Evolutionary conservation across 2,329 filamentous ascomycete genomes (phyloP), one percentile per base, ranked within the genome.

Genomic region (Lecanicillium sp.): DNA sequence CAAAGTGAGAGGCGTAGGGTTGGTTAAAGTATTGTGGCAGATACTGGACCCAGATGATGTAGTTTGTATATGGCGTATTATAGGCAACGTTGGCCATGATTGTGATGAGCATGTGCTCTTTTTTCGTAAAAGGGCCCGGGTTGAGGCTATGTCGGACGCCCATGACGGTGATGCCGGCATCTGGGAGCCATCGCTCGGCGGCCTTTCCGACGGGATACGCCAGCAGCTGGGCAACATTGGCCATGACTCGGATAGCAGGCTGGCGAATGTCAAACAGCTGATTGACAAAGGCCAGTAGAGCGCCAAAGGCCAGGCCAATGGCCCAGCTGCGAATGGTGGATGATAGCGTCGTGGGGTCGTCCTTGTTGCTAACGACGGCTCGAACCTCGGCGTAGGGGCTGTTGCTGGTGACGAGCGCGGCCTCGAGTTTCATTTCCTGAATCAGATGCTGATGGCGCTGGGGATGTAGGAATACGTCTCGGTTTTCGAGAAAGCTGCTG

Each of bases 61-160:
- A 63, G 54, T 69, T 70, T 3, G 71, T 75, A 49, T 74, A 75
- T 0, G 71, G 71, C 4, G 63, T 62, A 43, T 66, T 67, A 54
- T 65, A 70, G 11, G 68, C 67, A 11, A 72, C 71, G 51, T 81
- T 80, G 39, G 79, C 75, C 71, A 76, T 75, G 53, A 76, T 73
- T 42, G 70, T 71, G 45, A 78, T 73, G 29, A 79, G 61, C 64
- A 75, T 73, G 50, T 79, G 75, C 53, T 79, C 75, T 56, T 79
- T 79, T 49, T 68, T 69, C 38, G 68, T 71, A 50, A 78, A 78
- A 2, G 67, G 68, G 0, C 73, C 72, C 0, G 73, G 72, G 48
- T 76, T 77, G 12, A 75, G 60, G 5, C 62, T 66, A 49, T 71
- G 67, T 15, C 63, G 60, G 16, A 62, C 48, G 9, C 68, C 68